These are phyloP conservation scores for Apiotrichum brassicae DNA, from an alignment of 1,284 basidiomycete genomes.

Conservation along the genomic window DNA sequence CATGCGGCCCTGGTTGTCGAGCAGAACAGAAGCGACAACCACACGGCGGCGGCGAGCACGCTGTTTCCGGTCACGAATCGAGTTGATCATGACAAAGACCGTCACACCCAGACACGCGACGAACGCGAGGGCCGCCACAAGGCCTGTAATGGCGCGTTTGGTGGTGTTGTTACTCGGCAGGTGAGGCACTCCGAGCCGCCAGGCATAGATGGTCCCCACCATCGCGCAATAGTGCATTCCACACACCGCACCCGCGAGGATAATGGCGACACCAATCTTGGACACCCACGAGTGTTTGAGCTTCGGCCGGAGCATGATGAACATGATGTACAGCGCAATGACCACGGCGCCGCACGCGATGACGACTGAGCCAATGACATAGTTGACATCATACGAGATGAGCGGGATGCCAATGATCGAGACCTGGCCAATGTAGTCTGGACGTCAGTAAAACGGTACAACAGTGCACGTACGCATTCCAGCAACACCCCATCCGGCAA, in stretches of 20 bases:
- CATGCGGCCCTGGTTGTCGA: conserved; percentile 45
- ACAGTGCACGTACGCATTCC: conserved; percentile 46
- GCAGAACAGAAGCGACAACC: conserved; percentile 46
- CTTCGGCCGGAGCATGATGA: conserved; percentile 50
- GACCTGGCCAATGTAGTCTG: conserved; percentile 50
- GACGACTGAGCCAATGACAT: conserved; percentile 46
- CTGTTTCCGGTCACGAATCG: conserved; percentile 38
- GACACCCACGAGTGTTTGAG: conserved; percentile 48
- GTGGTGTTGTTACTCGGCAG: conserved; percentile 8
- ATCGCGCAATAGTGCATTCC: conserved; percentile 47
- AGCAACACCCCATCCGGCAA: conserved; percentile 48
- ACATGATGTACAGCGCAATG: conserved; percentile 49
- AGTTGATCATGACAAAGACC: conserved; percentile 43
- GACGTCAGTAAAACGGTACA: not conserved
- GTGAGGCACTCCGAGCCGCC: conserved; percentile 16
- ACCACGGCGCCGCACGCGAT: conserved; percentile 48
- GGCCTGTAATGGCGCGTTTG: conserved; percentile 44
- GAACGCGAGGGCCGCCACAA: conserved; percentile 47
- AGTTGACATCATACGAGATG: conserved; percentile 43
- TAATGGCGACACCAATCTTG: conserved; percentile 44
- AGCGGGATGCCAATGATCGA: conserved; percentile 47
- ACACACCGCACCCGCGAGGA: conserved; percentile 46
- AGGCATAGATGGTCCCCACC: conserved; percentile 42
- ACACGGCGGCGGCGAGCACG: conserved; percentile 45
- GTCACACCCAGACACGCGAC: conserved; percentile 45